Evolutionary conservation across 2,329 filamentous ascomycete species (phyloP).

Genomic region (Fusarium sp.): DNA sequence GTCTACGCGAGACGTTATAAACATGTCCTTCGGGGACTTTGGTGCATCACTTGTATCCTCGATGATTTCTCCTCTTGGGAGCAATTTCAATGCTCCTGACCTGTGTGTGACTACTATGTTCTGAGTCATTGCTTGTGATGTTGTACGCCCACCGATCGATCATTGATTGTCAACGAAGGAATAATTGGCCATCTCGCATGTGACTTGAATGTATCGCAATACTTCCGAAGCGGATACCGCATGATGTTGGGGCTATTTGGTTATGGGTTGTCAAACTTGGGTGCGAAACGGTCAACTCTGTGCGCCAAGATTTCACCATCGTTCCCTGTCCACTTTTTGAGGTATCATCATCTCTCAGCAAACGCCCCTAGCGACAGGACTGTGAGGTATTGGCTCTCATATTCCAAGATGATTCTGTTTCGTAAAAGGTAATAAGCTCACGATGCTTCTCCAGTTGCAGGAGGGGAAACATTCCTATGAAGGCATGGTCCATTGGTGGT

Average conservation of each 20-base stretch:
- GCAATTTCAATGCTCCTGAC: neutral
- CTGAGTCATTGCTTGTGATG: neutral
- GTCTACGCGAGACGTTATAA: slow-evolving; percentile 37
- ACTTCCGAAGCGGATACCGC: neutral
- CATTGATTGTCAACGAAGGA: neutral
- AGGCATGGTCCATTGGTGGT: neutral
- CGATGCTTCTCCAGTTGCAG: neutral
- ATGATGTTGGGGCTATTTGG: neutral
- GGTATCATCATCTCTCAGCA: neutral
- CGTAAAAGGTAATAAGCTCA: neutral
- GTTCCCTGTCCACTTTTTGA: neutral
- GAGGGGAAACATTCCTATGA: neutral
- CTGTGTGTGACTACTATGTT: neutral
- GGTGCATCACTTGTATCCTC: slow-evolving; percentile 16
- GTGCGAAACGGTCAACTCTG: neutral
- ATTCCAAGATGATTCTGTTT: neutral
- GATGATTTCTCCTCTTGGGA: neutral
- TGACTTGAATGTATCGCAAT: neutral
- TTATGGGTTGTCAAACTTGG: neutral
- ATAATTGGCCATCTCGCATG: too few species aligned
- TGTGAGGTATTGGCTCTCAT: neutral
- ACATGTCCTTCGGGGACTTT: slow-evolving; percentile 24
- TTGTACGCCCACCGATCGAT: neutral
- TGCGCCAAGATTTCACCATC: neutral
- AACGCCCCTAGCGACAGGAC: neutral